A percentile compares a stretch with the other conserved stretches of the same genome.
Conservation (phyloP, 2,329 filamentous ascomycete species). For the Cercospora citrullina region DNA sequence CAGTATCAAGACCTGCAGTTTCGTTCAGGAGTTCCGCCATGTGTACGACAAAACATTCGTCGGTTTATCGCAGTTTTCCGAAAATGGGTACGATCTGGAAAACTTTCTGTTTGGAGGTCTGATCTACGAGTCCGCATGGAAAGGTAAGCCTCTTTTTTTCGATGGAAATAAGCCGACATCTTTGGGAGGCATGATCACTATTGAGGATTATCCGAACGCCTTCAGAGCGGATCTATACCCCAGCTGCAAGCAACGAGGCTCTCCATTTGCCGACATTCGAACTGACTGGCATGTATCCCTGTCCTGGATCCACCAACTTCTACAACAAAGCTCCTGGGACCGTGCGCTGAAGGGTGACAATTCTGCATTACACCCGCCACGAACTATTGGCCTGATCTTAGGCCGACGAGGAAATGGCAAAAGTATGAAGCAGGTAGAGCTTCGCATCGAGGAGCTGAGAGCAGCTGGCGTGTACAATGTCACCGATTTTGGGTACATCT, state of each 20-base stretch:
- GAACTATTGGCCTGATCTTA: not conserved
- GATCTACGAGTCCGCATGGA: not conserved
- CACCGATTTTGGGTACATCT: not conserved
- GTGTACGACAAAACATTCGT: not conserved
- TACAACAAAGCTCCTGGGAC: constrained; percentile 2
- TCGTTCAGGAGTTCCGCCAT: not conserved
- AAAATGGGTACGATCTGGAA: not conserved
- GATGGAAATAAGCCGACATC: not conserved
- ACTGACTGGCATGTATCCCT: not conserved
- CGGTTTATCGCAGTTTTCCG: not conserved
- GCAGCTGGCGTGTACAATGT: not conserved
- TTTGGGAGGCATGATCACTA: not conserved
- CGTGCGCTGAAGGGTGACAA: not conserved
- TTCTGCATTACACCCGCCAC: not conserved
- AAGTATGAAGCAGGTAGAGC: not conserved
- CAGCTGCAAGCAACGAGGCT: not conserved
- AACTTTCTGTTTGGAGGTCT: constrained; percentile 1
- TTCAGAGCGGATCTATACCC: not conserved
- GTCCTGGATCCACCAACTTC: not conserved
- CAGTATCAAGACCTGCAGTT: not conserved
- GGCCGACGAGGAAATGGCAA: not conserved
- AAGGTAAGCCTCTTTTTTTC: no score
- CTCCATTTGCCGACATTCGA: not conserved
- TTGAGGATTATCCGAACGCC: not conserved
- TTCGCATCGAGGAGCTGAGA: not conserved